These are phyloP conservation scores for Candida gorgasii DNA, from an alignment of 805 yeast genomes.

Conservation along the genomic window DNA sequence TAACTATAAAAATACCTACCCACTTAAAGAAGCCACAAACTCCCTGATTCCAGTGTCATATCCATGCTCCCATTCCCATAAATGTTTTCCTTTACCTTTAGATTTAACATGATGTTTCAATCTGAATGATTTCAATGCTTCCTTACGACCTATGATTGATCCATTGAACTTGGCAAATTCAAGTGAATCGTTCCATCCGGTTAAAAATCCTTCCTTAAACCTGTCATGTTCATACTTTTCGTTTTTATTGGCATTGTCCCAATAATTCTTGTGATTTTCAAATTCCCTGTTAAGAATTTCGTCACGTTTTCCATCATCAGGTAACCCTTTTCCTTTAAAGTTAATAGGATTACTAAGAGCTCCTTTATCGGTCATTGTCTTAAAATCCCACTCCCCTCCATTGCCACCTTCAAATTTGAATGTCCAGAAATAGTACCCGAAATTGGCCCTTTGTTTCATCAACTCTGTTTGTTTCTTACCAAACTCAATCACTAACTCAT, in stretches of 20 bases:
- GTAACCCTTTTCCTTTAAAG: conserved; percentile 29
- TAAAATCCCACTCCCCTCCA: conserved; percentile 97
- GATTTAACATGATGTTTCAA: conserved; percentile 56
- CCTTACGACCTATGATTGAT: conserved; percentile 70
- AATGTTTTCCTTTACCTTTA: conserved; percentile 55
- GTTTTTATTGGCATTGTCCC: conserved; percentile 60
- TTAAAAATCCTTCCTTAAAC: conserved; percentile 72
- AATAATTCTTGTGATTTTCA: conserved; percentile 58
- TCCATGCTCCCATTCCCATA: conserved; percentile 94
- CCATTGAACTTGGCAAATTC: conserved; percentile 69
- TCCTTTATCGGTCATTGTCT: conserved; percentile 69
- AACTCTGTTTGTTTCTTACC: conserved; percentile 57
- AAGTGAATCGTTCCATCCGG: conserved; percentile 74
- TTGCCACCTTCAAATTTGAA: conserved; percentile 81
- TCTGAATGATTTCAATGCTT: conserved; percentile 69
- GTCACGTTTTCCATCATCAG: conserved; percentile 44
- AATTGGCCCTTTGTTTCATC: conserved; percentile 53
- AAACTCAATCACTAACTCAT: conserved; percentile 55
- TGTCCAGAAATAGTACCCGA: conserved; percentile 91
- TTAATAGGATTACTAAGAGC: conserved; percentile 32
- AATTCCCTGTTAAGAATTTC: conserved; percentile 37
- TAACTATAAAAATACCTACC: too few species aligned
- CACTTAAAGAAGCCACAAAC: too few species aligned
- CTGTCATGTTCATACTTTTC: conserved; percentile 79
- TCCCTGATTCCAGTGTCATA: conserved; percentile 61